Evolutionary conservation across 1,284 basidiomycete genomes (phyloP).

Genomic region (Ceratobasidium sp.): DNA sequence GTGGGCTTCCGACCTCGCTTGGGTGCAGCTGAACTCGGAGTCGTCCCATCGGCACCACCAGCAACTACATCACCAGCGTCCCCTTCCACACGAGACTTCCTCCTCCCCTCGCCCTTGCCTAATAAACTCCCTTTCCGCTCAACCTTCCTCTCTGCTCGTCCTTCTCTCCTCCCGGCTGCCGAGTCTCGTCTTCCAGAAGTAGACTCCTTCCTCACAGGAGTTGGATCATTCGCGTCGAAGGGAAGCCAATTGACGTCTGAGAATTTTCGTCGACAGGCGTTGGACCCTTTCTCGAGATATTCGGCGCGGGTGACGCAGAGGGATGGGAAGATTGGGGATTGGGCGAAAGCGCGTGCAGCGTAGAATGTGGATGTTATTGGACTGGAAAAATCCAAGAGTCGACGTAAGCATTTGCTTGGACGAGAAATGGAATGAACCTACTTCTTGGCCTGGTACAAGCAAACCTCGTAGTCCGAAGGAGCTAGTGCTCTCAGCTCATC

Average conservation of each 20-base stretch:
- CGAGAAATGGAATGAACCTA: too few species aligned
- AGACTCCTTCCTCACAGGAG: not conserved
- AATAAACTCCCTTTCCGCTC: conserved; percentile 5
- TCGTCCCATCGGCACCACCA: not conserved
- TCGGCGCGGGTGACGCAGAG: conserved; percentile 77
- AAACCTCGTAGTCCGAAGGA: conserved; percentile 78
- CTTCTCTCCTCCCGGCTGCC: not conserved
- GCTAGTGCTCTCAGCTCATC: conserved; percentile 79
- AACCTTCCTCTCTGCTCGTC: not conserved
- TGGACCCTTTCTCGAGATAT: conserved; percentile 82
- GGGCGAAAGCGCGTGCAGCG: conserved; percentile 70
- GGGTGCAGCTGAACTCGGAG: not conserved
- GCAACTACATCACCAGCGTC: not conserved
- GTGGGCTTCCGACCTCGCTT: not conserved
- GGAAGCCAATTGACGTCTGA: conserved; percentile 17
- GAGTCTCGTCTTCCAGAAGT: not conserved
- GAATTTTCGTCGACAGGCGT: conserved; percentile 76
- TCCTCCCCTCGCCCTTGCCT: not conserved
- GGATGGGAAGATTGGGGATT: conserved; percentile 62
- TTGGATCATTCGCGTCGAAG: not conserved
- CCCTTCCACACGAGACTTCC: not conserved
- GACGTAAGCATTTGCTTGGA: too few species aligned
- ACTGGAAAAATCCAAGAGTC: conserved; percentile 62
- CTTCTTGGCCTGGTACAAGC: conserved; percentile 77
- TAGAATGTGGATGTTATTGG: conserved; percentile 79